Conservation (phyloP, 1,284 basidiomycete genomes). For the Cutaneotrichosporon spelunceum region DNA sequence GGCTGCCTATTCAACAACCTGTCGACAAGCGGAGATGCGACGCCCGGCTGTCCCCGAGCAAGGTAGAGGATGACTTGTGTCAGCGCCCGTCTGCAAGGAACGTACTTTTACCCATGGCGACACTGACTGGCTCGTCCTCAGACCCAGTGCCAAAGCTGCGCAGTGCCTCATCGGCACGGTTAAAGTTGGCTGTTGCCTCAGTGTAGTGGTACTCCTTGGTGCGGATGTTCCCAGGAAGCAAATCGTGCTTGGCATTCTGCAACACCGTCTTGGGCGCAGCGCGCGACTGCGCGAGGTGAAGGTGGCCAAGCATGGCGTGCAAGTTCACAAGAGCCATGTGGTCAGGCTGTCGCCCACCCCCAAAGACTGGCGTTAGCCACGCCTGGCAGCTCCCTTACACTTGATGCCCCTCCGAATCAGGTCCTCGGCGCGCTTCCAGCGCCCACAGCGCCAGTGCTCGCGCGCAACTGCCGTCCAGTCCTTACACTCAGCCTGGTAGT, state of each 20-base stretch:
- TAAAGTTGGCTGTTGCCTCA: constrained; percentile 66
- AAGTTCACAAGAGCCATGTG: constrained; percentile 56
- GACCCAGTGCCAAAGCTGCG: constrained; percentile 30
- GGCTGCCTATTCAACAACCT: constrained; percentile 73
- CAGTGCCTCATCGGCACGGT: constrained; percentile 68
- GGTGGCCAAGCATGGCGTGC: constrained; percentile 74
- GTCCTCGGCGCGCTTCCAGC: constrained; percentile 42
- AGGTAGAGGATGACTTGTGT: constrained; percentile 70
- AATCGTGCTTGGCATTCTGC: constrained; percentile 67
- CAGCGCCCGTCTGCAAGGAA: not conserved
- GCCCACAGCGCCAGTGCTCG: constrained; percentile 48
- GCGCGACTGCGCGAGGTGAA: constrained; percentile 71
- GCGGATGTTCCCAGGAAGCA: constrained; percentile 57
- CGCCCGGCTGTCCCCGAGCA: constrained; percentile 72
- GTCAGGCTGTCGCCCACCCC: constrained; percentile 49
- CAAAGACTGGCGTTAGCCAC: constrained; percentile 30
- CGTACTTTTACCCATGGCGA: constrained; percentile 37
- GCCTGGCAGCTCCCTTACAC: constrained; percentile 34
- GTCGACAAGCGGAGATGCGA: constrained; percentile 74
- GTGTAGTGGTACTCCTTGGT: constrained; percentile 66
- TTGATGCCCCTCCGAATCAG: constrained; percentile 45
- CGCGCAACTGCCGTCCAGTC: constrained; percentile 51
- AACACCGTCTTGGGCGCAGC: constrained; percentile 75
- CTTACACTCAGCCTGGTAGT: constrained; percentile 48
- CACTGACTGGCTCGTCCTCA: constrained; percentile 43